phyloP scores from a whole-genome alignment of 2,329 filamentous ascomycete genomes.

The Colletotrichum sojae region DNA sequence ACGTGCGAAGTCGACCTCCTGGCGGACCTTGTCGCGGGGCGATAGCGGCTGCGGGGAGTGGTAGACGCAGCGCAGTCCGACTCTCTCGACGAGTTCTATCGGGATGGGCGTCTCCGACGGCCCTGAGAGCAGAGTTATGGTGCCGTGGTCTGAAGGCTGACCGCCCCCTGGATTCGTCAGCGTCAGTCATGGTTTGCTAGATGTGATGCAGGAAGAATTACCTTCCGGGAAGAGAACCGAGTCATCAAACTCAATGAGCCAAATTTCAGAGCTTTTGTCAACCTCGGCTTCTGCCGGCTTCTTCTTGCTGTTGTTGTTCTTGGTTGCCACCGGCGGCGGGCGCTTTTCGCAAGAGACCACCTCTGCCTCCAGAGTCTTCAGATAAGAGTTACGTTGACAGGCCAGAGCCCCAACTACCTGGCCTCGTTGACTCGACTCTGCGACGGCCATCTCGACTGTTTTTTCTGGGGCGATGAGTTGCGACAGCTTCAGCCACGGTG shows the following conservation, averaged over 20 bases:
- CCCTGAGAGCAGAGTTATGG: slow-evolving; percentile 34
- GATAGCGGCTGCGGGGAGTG: slow-evolving; percentile 43
- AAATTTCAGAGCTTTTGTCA: slow-evolving; percentile 40
- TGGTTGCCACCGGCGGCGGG: slow-evolving; percentile 22
- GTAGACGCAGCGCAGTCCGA: slow-evolving; percentile 47
- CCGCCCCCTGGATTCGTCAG: slow-evolving; percentile 45
- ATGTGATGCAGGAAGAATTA: neutral
- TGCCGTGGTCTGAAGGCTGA: slow-evolving; percentile 50
- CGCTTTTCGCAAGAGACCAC: slow-evolving; percentile 48
- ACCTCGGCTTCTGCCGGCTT: slow-evolving; percentile 33
- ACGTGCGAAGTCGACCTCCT: slow-evolving; percentile 47
- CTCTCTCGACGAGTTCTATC: slow-evolving; percentile 46
- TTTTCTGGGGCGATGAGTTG: neutral
- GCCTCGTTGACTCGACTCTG: slow-evolving; percentile 18
- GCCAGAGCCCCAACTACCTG: slow-evolving; percentile 47
- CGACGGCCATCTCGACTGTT: slow-evolving; percentile 19
- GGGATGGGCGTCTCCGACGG: slow-evolving; percentile 34
- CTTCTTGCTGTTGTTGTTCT: slow-evolving; percentile 41
- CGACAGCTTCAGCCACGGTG: neutral
- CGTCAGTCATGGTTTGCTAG: neutral
- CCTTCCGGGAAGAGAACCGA: slow-evolving; percentile 51
- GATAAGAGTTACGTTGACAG: slow-evolving; percentile 48
- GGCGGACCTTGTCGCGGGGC: slow-evolving; percentile 43
- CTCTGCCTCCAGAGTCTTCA: slow-evolving; percentile 44
- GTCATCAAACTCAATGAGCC: slow-evolving; percentile 50